A percentile compares a stretch with the other conserved stretches of the same genome.
Conservation (phyloP, 169 alveolate species). For the Eimeria tenella region DNA sequence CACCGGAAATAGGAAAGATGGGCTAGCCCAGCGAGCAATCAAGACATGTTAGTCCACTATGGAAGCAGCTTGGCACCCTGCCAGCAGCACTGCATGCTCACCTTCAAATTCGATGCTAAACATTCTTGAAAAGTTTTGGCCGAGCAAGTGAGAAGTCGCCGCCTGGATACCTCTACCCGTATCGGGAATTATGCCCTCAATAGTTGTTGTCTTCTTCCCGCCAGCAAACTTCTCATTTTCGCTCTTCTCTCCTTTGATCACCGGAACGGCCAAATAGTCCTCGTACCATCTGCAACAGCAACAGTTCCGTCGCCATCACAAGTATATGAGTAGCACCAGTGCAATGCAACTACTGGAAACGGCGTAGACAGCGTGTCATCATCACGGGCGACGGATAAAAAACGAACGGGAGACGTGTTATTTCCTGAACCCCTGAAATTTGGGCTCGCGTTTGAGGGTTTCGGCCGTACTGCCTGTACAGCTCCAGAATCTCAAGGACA, state of each 20-base stretch:
- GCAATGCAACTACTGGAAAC: not conserved
- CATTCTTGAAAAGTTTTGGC: slow-evolving; percentile 99
- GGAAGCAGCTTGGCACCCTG: too few relatives aligned
- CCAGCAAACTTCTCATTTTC: slow-evolving; percentile 99
- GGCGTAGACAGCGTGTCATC: not conserved
- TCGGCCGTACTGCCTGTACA: slow-evolving; percentile 75
- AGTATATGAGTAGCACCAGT: slow-evolving; percentile 25
- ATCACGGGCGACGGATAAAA: not conserved
- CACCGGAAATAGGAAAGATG: too few relatives aligned
- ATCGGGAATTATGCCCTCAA: slow-evolving; percentile 97
- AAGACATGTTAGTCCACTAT: too few relatives aligned
- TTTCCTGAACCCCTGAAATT: too few relatives aligned
- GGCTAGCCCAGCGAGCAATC: too few relatives aligned
- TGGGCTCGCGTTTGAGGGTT: not conserved
- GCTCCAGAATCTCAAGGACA: slow-evolving; percentile 91
- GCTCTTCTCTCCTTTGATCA: slow-evolving; percentile 97
- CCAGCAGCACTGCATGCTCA: not conserved
- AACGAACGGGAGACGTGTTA: not conserved
- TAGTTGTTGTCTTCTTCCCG: slow-evolving; percentile 97
- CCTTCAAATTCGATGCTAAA: slow-evolving; percentile 96
- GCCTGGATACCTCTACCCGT: slow-evolving; percentile 99
- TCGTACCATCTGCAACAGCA: slow-evolving; percentile 90
- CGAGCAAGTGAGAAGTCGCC: slow-evolving; percentile 98
- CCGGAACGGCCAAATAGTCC: slow-evolving; percentile 99
- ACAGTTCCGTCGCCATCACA: not conserved